phyloP scores from a whole-genome alignment of 371 early-diverging fungal species.

The Rhizopus stolonifer region DNA sequence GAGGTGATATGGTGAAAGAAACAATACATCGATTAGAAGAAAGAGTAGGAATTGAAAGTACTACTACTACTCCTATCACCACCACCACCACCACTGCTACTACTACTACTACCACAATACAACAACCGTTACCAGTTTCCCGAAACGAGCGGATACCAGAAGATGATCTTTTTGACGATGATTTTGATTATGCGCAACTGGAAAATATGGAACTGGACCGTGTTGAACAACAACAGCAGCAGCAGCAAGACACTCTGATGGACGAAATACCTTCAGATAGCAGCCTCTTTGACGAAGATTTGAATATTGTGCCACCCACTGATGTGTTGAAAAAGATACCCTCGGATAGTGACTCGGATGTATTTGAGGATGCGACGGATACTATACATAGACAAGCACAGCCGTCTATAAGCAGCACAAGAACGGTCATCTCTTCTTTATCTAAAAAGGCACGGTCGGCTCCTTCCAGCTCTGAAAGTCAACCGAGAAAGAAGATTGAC shows the following conservation, averaged over 20 bases:
- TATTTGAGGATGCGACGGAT: not conserved
- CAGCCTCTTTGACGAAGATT: not conserved
- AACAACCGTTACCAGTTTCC: not conserved
- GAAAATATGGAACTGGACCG: not conserved
- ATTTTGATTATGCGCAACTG: conserved; percentile 1
- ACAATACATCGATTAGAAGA: conserved; percentile 25
- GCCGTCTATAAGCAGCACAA: not conserved
- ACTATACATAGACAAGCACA: not conserved
- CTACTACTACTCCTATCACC: conserved; percentile 1
- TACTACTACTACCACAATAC: not conserved
- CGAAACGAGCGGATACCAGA: not conserved
- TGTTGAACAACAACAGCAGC: not conserved
- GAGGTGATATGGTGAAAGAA: conserved; percentile 32
- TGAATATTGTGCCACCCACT: too few relatives aligned
- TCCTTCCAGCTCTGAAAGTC: not conserved
- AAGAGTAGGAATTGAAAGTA: conserved; percentile 16
- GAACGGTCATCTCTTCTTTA: not conserved
- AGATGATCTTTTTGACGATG: conserved; percentile 9
- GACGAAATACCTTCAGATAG: not conserved
- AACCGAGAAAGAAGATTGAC: not conserved
- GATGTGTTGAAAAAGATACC: not conserved
- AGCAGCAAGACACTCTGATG: not conserved
- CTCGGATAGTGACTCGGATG: not conserved
- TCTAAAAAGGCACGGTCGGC: not conserved
- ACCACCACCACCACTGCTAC: not conserved